These are phyloP conservation scores for Firmiana major DNA, from an alignment of 345 rosid genomes.

Conservation along the genomic window DNA sequence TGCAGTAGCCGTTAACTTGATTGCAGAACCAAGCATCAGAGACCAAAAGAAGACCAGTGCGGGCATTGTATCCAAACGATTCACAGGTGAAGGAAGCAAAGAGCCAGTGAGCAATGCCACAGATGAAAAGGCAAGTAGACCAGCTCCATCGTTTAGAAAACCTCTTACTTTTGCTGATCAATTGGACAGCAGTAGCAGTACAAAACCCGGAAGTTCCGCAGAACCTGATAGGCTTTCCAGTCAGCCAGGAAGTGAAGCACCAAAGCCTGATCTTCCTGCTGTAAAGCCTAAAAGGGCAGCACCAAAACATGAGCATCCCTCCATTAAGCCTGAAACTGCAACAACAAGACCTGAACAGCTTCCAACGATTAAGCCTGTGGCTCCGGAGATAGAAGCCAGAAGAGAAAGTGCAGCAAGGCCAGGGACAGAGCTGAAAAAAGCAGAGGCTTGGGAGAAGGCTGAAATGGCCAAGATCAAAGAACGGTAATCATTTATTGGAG, in stretches of 20 bases:
- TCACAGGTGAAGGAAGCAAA: conserved; percentile 21
- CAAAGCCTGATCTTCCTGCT: conserved; percentile 6
- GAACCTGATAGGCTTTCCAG: neutral
- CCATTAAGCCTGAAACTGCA: conserved; percentile 9
- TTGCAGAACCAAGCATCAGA: conserved; percentile 20
- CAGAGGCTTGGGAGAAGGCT: conserved; percentile 58
- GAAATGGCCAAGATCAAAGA: conserved; percentile 44
- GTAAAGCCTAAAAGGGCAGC: conserved; percentile 4
- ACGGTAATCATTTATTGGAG: conserved; percentile 29
- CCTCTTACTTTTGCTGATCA: conserved; percentile 23
- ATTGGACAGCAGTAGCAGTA: conserved; percentile 11
- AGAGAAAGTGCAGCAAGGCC: conserved; percentile 16
- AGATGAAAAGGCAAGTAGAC: conserved; percentile 14
- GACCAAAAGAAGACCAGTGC: conserved; percentile 8
- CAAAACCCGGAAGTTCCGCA: conserved; percentile 12
- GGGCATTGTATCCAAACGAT: conserved; percentile 5
- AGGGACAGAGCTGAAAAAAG: conserved; percentile 24
- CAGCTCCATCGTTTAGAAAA: conserved; percentile 28
- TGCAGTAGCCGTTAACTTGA: conserved; percentile 29
- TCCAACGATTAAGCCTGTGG: conserved; percentile 13
- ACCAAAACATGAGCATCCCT: conserved; percentile 16
- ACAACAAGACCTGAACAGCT: conserved; percentile 18
- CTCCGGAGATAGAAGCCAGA: conserved; percentile 9
- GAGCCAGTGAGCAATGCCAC: neutral
- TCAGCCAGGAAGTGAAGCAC: conserved; percentile 1